A percentile compares a stretch with the other conserved stretches of the same genome.
Evolutionary conservation across 129 eudicot species (phyloP).

Genomic region (carrot (Daucus carota)): DH1_v3.0 NC_030381.2:32294001-32294500

Average conservation of each 20-base stretch:
- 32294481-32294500: conserved; percentile 20
- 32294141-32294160: conserved; percentile 44
- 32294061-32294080: conserved; percentile 41
- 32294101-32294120: conserved; percentile 44
- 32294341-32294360: conserved; percentile 40
- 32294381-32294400: conserved; percentile 7
- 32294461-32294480: conserved; percentile 28
- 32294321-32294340: conserved; percentile 55
- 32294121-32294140: conserved; percentile 53
- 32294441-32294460: conserved; percentile 14
- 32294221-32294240: conserved; percentile 62
- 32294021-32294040: no score
- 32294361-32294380: conserved; percentile 22
- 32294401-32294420: conserved; percentile 22
- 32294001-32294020: conserved; percentile 52
- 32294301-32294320: conserved; percentile 23
- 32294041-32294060: neutral
- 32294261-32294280: conserved; percentile 47
- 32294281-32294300: conserved; percentile 45
- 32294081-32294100: conserved; percentile 23
- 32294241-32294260: conserved; percentile 39
- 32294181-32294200: conserved; percentile 62
- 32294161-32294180: conserved; percentile 24
- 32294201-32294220: conserved; percentile 56
- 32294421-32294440: conserved; percentile 25